Evolutionary conservation across 2,329 filamentous ascomycete species (phyloP).

Genomic region (Cyphellophora europaea): DNA sequence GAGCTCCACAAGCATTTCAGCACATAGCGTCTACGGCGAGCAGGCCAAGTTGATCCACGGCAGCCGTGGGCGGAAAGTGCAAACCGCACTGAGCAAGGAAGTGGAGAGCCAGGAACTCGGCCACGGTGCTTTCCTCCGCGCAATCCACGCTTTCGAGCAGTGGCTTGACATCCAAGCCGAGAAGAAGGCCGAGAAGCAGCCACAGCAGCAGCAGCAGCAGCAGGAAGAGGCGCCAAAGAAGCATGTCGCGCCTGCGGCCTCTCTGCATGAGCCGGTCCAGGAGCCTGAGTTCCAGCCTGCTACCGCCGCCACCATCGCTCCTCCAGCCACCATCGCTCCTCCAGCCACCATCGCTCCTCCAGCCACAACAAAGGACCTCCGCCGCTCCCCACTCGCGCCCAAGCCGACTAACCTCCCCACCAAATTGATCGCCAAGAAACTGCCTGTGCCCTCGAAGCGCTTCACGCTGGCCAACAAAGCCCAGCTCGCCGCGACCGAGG

Average conservation of each 20-base stretch:
- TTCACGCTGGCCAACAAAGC: neutral
- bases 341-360: conserved; percentile 1
- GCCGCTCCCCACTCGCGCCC: conserved; percentile 16
- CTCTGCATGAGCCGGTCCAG: neutral
- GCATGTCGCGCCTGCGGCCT: too few species aligned
- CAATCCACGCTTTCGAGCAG: conserved; percentile 17
- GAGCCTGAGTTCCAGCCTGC: neutral
- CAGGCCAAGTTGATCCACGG: conserved; percentile 7
- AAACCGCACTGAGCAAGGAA: conserved; percentile 17
- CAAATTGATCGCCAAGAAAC: conserved; percentile 12
- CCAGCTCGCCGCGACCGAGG: too few species aligned
- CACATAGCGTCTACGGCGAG: conserved; percentile 13
- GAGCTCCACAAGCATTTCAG: conserved; percentile 10
- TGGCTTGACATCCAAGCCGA: conserved; percentile 14
- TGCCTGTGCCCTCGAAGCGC: conserved; percentile 16
- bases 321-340: neutral
- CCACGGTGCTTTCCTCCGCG: conserved; percentile 15
- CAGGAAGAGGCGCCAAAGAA: neutral
- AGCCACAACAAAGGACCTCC: conserved; percentile 1
- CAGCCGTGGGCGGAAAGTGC: conserved; percentile 16
- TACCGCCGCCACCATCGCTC: neutral
- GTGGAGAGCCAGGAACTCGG: conserved; percentile 16
- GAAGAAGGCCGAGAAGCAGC: conserved; percentile 3
- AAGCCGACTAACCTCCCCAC: conserved; percentile 9
- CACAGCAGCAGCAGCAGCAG: neutral